Evolutionary conservation across 768 basidiomycete genomes (phyloP).

Genomic region (Suillus paluster): DNA sequence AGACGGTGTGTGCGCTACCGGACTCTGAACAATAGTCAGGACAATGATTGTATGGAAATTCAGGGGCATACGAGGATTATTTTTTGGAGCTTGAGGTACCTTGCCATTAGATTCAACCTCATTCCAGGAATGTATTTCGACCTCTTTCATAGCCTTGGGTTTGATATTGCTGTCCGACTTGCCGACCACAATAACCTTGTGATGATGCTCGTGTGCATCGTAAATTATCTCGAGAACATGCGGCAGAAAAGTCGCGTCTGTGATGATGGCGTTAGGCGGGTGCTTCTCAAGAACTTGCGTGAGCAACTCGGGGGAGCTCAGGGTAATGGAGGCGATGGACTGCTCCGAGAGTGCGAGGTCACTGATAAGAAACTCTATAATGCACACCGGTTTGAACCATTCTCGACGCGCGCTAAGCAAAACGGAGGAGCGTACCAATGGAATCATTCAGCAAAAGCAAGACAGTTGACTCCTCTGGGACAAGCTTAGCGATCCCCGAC

Average conservation of each 20-base stretch:
- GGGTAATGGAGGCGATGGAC: slow-evolving; percentile 69
- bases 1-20: slow-evolving; percentile 67
- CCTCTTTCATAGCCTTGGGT: slow-evolving; percentile 52
- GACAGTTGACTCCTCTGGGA: slow-evolving; percentile 65
- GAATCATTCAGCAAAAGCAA: slow-evolving; percentile 81
- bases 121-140: slow-evolving; percentile 65
- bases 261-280: slow-evolving; percentile 75
- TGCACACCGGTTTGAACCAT: slow-evolving; percentile 8
- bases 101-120: slow-evolving; percentile 74
- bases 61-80: slow-evolving; percentile 54
- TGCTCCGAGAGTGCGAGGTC: slow-evolving; percentile 79
- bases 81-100: slow-evolving; percentile 44
- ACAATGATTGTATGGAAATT: not conserved
- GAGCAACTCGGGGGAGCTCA: slow-evolving; percentile 64
- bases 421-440: slow-evolving; percentile 53
- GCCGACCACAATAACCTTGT: slow-evolving; percentile 75
- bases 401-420: not conserved
- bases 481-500: slow-evolving; percentile 66
- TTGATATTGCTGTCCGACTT: slow-evolving; percentile 52
- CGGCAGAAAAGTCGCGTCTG: slow-evolving; percentile 66
- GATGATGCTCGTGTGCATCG: slow-evolving; percentile 55
- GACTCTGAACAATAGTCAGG: slow-evolving; percentile 29
- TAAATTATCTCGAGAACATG: slow-evolving; percentile 74
- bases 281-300: slow-evolving; percentile 65
- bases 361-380: slow-evolving; percentile 73